phyloP scores from a whole-genome alignment of 352 stramenopile species.

The Globisporangium cederbergense region DNA sequence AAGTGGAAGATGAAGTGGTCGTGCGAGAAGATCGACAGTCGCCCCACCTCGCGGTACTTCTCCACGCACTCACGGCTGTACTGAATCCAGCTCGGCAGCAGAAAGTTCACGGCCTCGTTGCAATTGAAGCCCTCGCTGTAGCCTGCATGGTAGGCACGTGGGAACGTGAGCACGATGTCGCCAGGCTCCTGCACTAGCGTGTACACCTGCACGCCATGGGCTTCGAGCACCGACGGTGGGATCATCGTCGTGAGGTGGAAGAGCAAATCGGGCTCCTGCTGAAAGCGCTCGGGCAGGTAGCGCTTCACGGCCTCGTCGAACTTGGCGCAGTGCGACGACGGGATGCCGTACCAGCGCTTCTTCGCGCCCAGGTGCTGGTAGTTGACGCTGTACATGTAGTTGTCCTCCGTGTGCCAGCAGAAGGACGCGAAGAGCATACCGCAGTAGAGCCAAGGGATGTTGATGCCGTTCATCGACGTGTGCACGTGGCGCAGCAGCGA shows the following conservation, averaged over 20 bases:
- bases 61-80: constrained; percentile 68
- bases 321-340: constrained; percentile 41
- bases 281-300: constrained; percentile 58
- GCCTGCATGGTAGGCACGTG: constrained; percentile 94
- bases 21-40: constrained; percentile 77
- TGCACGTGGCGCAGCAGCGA: constrained; percentile 94
- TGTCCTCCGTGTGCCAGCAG: constrained; percentile 99
- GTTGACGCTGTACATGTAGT: constrained; percentile 99
- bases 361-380: constrained; percentile 96
- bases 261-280: constrained; percentile 54
- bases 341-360: constrained; percentile 96
- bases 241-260: constrained; percentile 81
- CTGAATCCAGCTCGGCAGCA: constrained; percentile 83
- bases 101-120: constrained; percentile 88
- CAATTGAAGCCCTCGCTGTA: constrained; percentile 96
- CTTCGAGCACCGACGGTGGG: constrained; percentile 41
- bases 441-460: constrained; percentile 98
- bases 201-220: constrained; percentile 52
- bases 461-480: constrained; percentile 95
- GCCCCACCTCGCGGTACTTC: constrained; percentile 58
- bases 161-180: constrained; percentile 98
- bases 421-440: constrained; percentile 98
- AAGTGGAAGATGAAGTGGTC: constrained; percentile 83
- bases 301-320: constrained; percentile 55
- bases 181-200: constrained; percentile 83